Base-by-base conservation (phyloP, 2,329 filamentous ascomycete genomes). In the Fusarium pseudonygamai region DNA sequence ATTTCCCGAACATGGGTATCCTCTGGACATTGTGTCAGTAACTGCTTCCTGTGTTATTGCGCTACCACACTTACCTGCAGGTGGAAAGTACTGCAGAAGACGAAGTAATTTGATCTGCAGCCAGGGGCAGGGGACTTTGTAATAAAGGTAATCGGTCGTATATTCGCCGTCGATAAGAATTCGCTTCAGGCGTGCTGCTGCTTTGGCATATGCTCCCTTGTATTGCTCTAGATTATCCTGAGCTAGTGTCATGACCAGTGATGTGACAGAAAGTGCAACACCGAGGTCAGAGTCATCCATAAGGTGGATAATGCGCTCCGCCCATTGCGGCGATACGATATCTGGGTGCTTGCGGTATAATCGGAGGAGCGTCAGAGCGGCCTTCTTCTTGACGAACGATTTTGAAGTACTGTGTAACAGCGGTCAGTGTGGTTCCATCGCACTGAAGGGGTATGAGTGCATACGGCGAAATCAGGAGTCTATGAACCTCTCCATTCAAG, bases 41-140 rank as follows among this genome's bases (percentile, higher is more conserved):
- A 16, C n/a, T 28, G 43, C 30, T 36, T n/a, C 8, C 37, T 18
- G 13, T 30, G 16, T 18, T 22, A 62, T n/a, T 30, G 20, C 12
- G n/a, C 15, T 37, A 40, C 24, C 30, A 56, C 30, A 83, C 87
- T 73, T 86, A 95, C 93, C 92, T 80, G 96, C 97, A 50, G 96
- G 96, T 32, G 95, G 93, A 82, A 97, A 99, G 82, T 98, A 99
- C 83, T 99, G 96, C 73, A 99, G 87, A 69, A 99, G 84, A 71
- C 95, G 91, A 74, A 99, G 84, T 24, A 99, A 88, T 84, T 99
- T 99, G 79, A 98, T 93, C 83, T 98, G 95, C 65, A 99, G 91
- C 96, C 96, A 99, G 6, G 96, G 96, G 80, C 96, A 99, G 3
- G 96, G 96, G n/a, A 99, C 96, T 79, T 98, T 98, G 87, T 99